A percentile compares a stretch with the other conserved stretches of the same genome.
These are phyloP conservation scores for Batkoa obscura DNA, from an alignment of 371 early-diverging fungal genomes.

Conservation along the genomic window DNA sequence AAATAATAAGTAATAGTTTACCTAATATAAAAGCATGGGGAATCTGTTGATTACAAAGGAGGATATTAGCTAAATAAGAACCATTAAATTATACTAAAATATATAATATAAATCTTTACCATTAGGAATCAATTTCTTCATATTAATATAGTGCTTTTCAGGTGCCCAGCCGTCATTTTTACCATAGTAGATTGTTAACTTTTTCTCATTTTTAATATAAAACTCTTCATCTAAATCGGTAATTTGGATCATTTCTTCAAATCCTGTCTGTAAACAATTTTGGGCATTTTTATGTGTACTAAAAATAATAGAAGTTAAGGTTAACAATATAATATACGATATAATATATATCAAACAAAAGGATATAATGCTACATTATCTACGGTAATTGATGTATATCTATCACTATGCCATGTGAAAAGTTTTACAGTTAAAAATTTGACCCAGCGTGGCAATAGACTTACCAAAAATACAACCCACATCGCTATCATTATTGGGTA, in stretches of 20 bases:
- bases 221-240: not conserved
- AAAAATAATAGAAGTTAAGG: not conserved
- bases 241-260: constrained; percentile 1
- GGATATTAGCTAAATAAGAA: not conserved
- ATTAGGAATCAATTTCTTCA: not conserved
- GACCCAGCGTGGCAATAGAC: too few relatives aligned
- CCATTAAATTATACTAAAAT: not conserved
- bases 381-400: not conserved
- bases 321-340: not conserved
- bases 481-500: too few relatives aligned
- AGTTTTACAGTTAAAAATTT: too few relatives aligned
- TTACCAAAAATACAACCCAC: too few relatives aligned
- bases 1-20: not conserved
- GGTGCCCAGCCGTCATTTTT: not conserved
- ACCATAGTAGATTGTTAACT: constrained; percentile 5
- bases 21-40: constrained; percentile 5
- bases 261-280: not conserved
- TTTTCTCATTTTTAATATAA: not conserved
- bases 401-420: not conserved
- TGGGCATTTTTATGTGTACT: not conserved
- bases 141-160: not conserved
- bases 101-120: not conserved
- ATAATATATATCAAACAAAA: not conserved
- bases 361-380: not conserved
- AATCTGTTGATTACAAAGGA: not conserved